phyloP scores from a whole-genome alignment of 257 asterid species.

The Ligustrum vulgare region DNA sequence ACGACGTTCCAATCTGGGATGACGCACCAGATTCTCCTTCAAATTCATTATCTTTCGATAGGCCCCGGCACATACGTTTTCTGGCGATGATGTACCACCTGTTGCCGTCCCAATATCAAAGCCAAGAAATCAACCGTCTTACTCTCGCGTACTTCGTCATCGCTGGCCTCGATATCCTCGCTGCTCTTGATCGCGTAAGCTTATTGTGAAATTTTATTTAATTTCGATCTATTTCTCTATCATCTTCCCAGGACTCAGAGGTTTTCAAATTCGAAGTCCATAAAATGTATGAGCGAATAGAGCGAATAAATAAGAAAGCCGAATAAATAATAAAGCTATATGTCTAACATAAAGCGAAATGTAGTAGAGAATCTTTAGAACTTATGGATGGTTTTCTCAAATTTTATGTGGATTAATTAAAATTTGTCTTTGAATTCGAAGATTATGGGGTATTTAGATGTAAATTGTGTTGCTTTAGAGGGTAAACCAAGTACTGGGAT shows the following conservation, averaged over 20 bases:
- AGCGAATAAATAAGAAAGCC: no score
- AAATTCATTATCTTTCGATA: constrained; percentile 48
- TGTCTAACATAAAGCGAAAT: neutral
- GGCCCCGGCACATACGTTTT: constrained; percentile 66
- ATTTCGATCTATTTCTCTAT: neutral
- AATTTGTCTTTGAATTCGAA: neutral
- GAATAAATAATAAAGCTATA: neutral
- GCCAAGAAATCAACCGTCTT: constrained; percentile 83
- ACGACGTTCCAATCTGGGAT: no score
- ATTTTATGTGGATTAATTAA: neutral
- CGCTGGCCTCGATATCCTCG: constrained; percentile 72
- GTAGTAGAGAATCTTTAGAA: neutral
- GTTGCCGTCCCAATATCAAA: constrained; percentile 69
- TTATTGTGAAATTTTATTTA: neutral
- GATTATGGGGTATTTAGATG: neutral
- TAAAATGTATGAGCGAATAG: neutral
- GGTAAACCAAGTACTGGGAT: neutral
- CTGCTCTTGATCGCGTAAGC: constrained; percentile 70
- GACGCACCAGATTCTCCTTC: constrained; percentile 2
- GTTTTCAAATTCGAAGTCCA: neutral
- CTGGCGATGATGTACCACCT: constrained; percentile 71
- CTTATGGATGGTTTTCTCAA: neutral
- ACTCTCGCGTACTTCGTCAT: constrained; percentile 82
- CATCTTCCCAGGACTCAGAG: neutral
- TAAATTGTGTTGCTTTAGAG: neutral